Percentiles rank a stretch among this genome's conserved stretches.
These are phyloP conservation scores for Periconia sp. DNA, from an alignment of 2,329 filamentous ascomycete genomes.

Conservation along the genomic window DNA sequence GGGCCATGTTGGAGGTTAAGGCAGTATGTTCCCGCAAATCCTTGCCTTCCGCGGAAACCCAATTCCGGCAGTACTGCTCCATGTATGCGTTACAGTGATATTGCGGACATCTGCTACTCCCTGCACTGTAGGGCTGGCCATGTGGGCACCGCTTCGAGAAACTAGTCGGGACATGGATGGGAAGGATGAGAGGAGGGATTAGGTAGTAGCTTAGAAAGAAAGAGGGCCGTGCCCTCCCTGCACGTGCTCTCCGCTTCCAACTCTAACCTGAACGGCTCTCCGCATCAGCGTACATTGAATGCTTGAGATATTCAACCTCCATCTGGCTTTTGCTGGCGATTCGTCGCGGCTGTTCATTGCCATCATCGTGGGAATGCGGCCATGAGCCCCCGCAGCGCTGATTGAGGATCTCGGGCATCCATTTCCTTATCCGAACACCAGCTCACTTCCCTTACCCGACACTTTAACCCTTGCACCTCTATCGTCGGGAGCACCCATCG, in stretches of 20 bases:
- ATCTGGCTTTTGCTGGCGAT: neutral
- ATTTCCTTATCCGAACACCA: constrained; percentile 6
- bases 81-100: neutral
- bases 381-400: constrained; percentile 11
- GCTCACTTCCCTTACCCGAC: constrained; percentile 30
- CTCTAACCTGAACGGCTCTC: neutral
- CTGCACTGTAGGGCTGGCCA: neutral
- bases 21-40: neutral
- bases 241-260: neutral
- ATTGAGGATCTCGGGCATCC: constrained; percentile 1
- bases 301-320: neutral
- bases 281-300: neutral
- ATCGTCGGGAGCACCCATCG: constrained; percentile 16
- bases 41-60: neutral
- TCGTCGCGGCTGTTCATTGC: neutral
- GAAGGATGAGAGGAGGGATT: neutral
- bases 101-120: neutral
- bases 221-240: neutral
- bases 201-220: neutral
- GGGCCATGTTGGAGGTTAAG: neutral
- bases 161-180: neutral
- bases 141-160: neutral
- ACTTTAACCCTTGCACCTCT: constrained; percentile 27
- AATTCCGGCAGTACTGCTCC: neutral
- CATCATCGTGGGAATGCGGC: constrained; percentile 1